Evolutionary conservation across 352 stramenopile species (phyloP).

Genomic region (Phytophthora brassicae): DNA sequence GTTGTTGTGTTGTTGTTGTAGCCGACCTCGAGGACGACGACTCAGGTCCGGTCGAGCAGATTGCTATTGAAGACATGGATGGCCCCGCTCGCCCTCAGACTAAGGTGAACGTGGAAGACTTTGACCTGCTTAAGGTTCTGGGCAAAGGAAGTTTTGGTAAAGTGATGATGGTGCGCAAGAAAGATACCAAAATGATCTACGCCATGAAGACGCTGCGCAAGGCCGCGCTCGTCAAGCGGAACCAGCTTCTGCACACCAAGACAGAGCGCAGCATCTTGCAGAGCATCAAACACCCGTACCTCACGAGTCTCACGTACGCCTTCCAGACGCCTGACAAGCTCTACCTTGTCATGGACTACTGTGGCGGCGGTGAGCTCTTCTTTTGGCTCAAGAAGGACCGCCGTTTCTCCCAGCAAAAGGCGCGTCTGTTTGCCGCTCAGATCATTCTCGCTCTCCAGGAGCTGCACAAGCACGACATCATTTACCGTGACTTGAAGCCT

Average conservation of each 20-base stretch:
- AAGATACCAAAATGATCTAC: constrained; percentile 93
- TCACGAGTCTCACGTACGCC: constrained; percentile 85
- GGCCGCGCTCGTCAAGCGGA: constrained; percentile 90
- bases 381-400: constrained; percentile 95
- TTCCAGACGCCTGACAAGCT: constrained; percentile 94
- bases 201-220: constrained; percentile 96
- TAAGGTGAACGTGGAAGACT: constrained; percentile 92
- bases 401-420: constrained; percentile 92
- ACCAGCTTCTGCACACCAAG: constrained; percentile 93
- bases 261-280: constrained; percentile 93
- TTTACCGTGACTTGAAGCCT: constrained; percentile 97
- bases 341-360: constrained; percentile 95
- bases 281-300: constrained; percentile 92
- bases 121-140: constrained; percentile 93
- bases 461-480: constrained; percentile 94
- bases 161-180: constrained; percentile 95
- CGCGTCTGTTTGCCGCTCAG: constrained; percentile 91
- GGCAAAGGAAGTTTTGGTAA: constrained; percentile 96
- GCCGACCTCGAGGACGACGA: constrained; percentile 83
- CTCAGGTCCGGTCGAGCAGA: constrained; percentile 75
- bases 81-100: constrained; percentile 52
- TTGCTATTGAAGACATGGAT: constrained; percentile 84
- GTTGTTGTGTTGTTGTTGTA: constrained; percentile 26
- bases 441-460: constrained; percentile 93
- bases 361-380: constrained; percentile 93